These are phyloP conservation scores for Sutorius eximius DNA, from an alignment of 1,284 basidiomycete genomes.

Conservation along the genomic window DNA sequence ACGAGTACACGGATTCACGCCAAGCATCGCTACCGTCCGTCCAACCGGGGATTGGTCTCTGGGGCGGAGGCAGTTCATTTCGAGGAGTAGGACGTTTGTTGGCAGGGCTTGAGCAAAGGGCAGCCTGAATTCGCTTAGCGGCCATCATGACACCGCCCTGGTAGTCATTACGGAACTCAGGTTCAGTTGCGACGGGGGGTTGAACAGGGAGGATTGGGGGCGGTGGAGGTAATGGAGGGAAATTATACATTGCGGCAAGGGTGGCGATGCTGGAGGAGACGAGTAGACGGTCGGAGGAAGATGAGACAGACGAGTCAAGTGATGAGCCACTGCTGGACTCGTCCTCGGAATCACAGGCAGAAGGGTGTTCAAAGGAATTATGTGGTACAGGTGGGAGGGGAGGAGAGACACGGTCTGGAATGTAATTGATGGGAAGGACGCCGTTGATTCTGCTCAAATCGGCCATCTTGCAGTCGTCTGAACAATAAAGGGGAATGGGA, in stretches of 20 bases:
- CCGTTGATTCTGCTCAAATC: constrained; percentile 50
- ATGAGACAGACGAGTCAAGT: constrained; percentile 39
- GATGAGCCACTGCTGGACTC: constrained; percentile 43
- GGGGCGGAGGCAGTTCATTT: constrained; percentile 32
- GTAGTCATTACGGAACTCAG: constrained; percentile 42
- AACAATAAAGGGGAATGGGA: constrained; percentile 76
- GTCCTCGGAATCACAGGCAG: constrained; percentile 40
- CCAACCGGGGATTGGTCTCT: constrained; percentile 61
- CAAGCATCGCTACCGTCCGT: constrained; percentile 65
- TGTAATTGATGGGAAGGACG: constrained; percentile 46
- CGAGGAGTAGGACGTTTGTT: constrained; percentile 30
- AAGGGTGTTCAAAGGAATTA: constrained; percentile 35
- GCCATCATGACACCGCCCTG: constrained; percentile 68
- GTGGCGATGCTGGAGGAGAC: constrained; percentile 48
- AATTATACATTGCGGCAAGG: constrained; percentile 54
- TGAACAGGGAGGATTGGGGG: constrained; percentile 40
- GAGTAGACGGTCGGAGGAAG: constrained; percentile 29
- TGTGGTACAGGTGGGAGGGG: constrained; percentile 42
- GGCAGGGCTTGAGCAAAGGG: constrained; percentile 44
- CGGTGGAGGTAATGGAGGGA: constrained; percentile 54
- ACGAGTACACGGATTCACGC: constrained; percentile 58
- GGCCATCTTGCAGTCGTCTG: constrained; percentile 64
- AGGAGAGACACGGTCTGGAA: constrained; percentile 43
- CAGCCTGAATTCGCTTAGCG: constrained; percentile 52
- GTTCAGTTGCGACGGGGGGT: constrained; percentile 15